These are phyloP conservation scores for Thymus mandschuricus DNA, from an alignment of 257 asterid species.

Conservation along the genomic window DNA sequence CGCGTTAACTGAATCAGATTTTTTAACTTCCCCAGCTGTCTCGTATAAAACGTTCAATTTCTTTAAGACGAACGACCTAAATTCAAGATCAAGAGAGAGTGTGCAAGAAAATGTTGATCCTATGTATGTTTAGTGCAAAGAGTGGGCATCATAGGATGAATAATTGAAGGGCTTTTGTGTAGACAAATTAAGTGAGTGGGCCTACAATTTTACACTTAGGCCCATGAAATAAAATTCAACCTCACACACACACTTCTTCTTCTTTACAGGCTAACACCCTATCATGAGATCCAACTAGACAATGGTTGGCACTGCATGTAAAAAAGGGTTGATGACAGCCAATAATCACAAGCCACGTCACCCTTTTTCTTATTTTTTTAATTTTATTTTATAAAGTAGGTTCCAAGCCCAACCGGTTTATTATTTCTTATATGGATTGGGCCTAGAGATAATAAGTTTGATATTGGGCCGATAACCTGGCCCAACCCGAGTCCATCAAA, in stretches of 20 bases:
- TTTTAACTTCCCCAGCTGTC: too few species aligned
- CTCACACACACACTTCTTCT: conserved; percentile 6
- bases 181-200: conserved; percentile 10
- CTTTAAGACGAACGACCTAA: background rate
- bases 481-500: too few species aligned
- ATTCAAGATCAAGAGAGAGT: background rate
- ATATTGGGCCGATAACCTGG: too few species aligned
- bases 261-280: conserved; percentile 20
- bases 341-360: conserved; percentile 27
- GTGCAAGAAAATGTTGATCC: background rate
- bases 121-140: background rate
- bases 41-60: too few species aligned
- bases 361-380: background rate
- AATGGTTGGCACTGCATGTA: conserved; percentile 12
- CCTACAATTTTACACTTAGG: conserved; percentile 23
- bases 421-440: too few species aligned
- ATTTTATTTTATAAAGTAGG: too few species aligned
- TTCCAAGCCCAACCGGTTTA: too few species aligned
- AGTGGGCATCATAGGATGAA: conserved; percentile 19
- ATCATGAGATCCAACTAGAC: conserved; percentile 12
- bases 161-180: background rate
- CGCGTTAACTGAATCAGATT: too few species aligned
- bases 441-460: too few species aligned
- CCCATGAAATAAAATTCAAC: conserved; percentile 24
- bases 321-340: conserved; percentile 4